Evolutionary conservation across 768 basidiomycete genomes (phyloP).

Genomic region (Boletellus ananiceps): DNA sequence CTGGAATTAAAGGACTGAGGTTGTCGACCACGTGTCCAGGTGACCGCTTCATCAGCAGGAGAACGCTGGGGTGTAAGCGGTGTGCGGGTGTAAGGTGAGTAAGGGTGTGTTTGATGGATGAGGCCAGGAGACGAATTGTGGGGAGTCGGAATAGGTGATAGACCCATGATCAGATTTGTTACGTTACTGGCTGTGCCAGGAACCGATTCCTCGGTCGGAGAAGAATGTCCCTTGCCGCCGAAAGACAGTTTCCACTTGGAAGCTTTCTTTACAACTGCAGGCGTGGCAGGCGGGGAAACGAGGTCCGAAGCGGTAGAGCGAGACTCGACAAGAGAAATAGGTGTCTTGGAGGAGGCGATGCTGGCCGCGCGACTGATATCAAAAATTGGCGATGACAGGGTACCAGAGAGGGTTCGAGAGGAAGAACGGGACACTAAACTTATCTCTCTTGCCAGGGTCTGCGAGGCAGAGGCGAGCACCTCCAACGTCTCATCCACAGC

Average conservation of each 20-base stretch:
- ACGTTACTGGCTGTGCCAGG: slow-evolving; percentile 78
- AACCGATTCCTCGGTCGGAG: slow-evolving; percentile 32
- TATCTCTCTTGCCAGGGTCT: slow-evolving; percentile 80
- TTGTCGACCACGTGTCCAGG: slow-evolving; percentile 50
- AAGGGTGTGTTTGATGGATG: slow-evolving; percentile 10
- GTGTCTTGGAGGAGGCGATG: slow-evolving; percentile 34
- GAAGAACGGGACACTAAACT: slow-evolving; percentile 58
- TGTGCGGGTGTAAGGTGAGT: slow-evolving; percentile 26
- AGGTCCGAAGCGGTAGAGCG: slow-evolving; percentile 14
- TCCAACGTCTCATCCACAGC: slow-evolving; percentile 54
- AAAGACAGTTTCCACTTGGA: slow-evolving; percentile 49
- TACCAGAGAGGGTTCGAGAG: slow-evolving; percentile 26
- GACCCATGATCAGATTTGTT: slow-evolving; percentile 65
- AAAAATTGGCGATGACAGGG: slow-evolving; percentile 14
- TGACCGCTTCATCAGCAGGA: slow-evolving; percentile 39
- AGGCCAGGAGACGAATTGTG: slow-evolving; percentile 1
- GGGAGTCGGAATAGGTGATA: slow-evolving; percentile 19
- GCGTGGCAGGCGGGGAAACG: slow-evolving; percentile 21
- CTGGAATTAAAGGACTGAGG: slow-evolving; percentile 19
- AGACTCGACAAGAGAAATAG: slow-evolving; percentile 32
- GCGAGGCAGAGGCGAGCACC: slow-evolving; percentile 74
- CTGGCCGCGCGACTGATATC: slow-evolving; percentile 25
- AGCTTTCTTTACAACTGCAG: slow-evolving; percentile 60
- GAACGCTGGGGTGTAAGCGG: slow-evolving; percentile 32
- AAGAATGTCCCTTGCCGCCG: slow-evolving; percentile 62